phyloP scores from a whole-genome alignment of 495 filamentous ascomycete genomes.

The Trichoderma gamsii region DNA sequence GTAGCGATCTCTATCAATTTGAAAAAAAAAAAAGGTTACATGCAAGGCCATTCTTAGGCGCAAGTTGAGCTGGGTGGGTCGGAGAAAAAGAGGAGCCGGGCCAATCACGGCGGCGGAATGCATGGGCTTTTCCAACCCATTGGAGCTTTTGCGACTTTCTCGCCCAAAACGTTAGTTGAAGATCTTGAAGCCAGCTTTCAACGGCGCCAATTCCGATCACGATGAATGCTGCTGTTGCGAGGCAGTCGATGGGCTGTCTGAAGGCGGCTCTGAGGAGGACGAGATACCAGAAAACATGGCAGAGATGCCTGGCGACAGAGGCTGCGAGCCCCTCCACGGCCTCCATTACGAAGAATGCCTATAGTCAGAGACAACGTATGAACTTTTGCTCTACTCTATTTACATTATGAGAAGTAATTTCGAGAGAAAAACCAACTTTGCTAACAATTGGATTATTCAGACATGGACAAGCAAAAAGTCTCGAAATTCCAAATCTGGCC shows the following conservation, averaged over 20 bases:
- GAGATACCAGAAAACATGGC: conserved; percentile 35
- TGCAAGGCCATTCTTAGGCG: neutral
- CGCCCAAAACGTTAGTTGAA: neutral
- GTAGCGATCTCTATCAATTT: neutral
- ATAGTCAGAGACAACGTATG: conserved; percentile 22
- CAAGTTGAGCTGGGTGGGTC: conserved; percentile 1
- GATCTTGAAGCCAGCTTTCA: neutral
- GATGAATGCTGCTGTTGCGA: conserved; percentile 55
- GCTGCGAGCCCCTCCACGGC: conserved; percentile 26
- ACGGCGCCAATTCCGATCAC: conserved; percentile 18
- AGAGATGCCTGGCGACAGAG: conserved; percentile 33
- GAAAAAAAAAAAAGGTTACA: conserved; percentile 5
- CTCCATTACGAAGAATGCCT: conserved; percentile 22
- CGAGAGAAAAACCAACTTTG: neutral
- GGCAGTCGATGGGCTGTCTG: conserved; percentile 64
- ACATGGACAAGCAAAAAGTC: conserved; percentile 10
- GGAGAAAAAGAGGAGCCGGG: conserved; percentile 23
- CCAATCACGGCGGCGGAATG: conserved; percentile 14
- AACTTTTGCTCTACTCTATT: neutral
- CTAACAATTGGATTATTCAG: neutral
- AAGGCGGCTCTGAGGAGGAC: conserved; percentile 49
- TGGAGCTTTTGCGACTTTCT: conserved; percentile 10
- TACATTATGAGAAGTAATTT: neutral
- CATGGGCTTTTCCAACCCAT: neutral
- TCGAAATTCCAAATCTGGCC: conserved; percentile 13